phyloP scores from a whole-genome alignment of 768 basidiomycete species.

The Grammothele lineata region DNA sequence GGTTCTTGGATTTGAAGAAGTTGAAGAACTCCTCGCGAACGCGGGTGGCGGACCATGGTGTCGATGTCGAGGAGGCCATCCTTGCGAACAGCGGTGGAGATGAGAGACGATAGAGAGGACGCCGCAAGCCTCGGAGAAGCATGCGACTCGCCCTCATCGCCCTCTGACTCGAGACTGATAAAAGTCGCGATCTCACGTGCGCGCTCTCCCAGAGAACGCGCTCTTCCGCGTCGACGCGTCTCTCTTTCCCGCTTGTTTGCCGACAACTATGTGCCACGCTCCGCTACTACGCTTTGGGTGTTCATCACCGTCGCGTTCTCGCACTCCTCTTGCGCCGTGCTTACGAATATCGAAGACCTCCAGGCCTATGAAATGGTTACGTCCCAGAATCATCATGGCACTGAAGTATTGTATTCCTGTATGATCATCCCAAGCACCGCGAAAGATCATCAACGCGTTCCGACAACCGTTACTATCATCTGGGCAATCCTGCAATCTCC shows the following conservation, averaged over 20 bases:
- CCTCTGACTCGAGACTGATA: slow-evolving; percentile 16
- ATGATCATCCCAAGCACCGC: too few relatives aligned
- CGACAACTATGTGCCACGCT: slow-evolving; percentile 7
- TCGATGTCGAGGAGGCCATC: slow-evolving; percentile 15
- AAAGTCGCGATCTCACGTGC: slow-evolving; percentile 17
- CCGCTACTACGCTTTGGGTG: neutral
- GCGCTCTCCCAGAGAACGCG: neutral
- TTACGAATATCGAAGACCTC: too few relatives aligned
- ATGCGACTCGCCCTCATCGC: slow-evolving; percentile 11
- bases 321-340: neutral
- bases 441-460: too few relatives aligned
- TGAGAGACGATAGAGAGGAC: slow-evolving; percentile 11
- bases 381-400: too few relatives aligned
- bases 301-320: neutral
- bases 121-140: slow-evolving; percentile 13
- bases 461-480: too few relatives aligned
- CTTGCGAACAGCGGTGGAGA: slow-evolving; percentile 7
- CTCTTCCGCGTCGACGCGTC: neutral
- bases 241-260: neutral
- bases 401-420: too few relatives aligned
- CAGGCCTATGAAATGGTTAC: too few relatives aligned
- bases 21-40: slow-evolving; percentile 90
- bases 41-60: slow-evolving; percentile 71
- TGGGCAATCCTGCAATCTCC: too few relatives aligned
- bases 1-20: slow-evolving; percentile 75